Evolutionary conservation across 176 grass and related monocot genomes (phyloP), one percentile per base, ranked within the genome.

Genomic region (Aegilops tauschii): DNA sequence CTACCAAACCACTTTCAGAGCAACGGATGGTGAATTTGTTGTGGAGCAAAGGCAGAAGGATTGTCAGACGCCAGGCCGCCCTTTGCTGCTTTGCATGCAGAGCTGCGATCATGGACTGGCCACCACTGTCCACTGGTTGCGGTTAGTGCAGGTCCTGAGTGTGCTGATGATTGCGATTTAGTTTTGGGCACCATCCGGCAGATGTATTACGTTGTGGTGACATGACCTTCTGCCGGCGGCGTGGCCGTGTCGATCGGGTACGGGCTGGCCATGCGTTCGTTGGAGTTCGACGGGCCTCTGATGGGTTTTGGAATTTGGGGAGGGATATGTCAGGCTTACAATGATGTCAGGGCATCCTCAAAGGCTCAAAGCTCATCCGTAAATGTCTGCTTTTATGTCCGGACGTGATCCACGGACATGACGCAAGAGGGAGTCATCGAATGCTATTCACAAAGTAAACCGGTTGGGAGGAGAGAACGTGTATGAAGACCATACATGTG

Each of bases 141-240:
- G 79, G 40, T 44, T 18, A 20, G 32, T 59, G 54, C 54, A 82
- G 49, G 69, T 20, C 69, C 36, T 2, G 44, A 16, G 85, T 65
- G 42, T 40, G 37, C 40, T 54, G 58, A 29, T 75, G 78, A 75
- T n/a, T 36, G 71, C 65, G 70, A 61, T 30, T 30, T 34, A 20
- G 16, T 58, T 56, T 45, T 79, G 81, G 36, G 39, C 29, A 66
- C 20, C 54, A 75, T 30, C 73, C 4, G 85, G 18, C 67, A 13
- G 68, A 47, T 17, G 69, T 2, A 27, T 50, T 52, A 52, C 49
- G 75, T 35, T 76, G 79, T 56, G 85, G 58, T 44, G 61, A 42
- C 70, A 75, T 62, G 69, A 76, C 32, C 10, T 40, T 67, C 70
- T 35, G 44, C 79, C 28, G 78, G 70, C 76, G 76, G 86, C 73